These are phyloP conservation scores for Oehlia diaphana DNA, from an alignment of 192 early-diverging fungal species.

Conservation along the genomic window DNA sequence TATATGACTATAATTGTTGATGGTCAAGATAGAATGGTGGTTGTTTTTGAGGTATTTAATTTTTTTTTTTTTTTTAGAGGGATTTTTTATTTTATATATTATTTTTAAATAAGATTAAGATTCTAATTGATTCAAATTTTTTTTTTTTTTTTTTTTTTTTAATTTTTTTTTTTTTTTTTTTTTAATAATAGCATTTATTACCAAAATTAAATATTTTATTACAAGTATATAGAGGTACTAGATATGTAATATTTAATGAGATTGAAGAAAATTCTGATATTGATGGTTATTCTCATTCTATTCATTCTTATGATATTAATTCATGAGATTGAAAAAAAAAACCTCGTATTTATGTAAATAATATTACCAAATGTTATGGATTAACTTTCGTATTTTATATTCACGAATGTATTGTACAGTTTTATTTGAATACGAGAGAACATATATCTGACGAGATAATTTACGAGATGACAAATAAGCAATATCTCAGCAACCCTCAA, in stretches of 20 bases:
- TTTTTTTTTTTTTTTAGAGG: too few species aligned
- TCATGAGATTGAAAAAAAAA: too few species aligned
- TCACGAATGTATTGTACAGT: too few species aligned
- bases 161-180: background rate
- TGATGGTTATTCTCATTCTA: background rate
- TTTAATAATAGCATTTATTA: conserved; percentile 48
- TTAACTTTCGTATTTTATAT: too few species aligned
- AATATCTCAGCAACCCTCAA: too few species aligned
- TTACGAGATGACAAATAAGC: too few species aligned
- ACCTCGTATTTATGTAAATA: too few species aligned
- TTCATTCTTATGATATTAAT: background rate
- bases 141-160: background rate
- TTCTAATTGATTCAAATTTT: background rate
- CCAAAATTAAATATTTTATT: conserved; percentile 49
- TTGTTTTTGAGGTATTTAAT: conserved; percentile 67
- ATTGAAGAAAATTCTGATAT: conserved; percentile 27
- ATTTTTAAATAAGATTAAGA: background rate
- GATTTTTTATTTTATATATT: too few species aligned
- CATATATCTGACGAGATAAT: too few species aligned
- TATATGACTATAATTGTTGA: conserved; percentile 71
- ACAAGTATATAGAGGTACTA: conserved; percentile 53
- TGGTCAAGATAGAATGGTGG: conserved; percentile 59
- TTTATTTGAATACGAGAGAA: too few species aligned
- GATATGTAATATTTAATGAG: conserved; percentile 52
- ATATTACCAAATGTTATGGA: too few species aligned